A percentile compares a stretch with the other conserved stretches of the same genome.
Evolutionary conservation across 768 basidiomycete genomes (phyloP).

Genomic region (Agaricus sinodeliciosus): DNA sequence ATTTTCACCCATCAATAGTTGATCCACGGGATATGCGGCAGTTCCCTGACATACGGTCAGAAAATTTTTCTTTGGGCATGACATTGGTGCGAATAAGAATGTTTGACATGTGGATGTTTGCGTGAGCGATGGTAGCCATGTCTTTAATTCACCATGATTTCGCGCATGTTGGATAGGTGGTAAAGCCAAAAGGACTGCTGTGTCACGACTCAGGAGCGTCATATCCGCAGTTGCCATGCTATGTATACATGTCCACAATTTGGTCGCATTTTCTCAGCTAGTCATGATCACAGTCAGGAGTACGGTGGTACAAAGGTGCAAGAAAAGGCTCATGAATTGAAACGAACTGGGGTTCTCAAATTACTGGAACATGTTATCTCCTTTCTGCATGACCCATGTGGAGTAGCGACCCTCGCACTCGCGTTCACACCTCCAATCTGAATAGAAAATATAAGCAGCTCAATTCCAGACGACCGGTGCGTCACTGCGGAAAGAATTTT

Average conservation of each 20-base stretch:
- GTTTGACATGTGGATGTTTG: background rate
- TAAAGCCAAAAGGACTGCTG: too few relatives aligned
- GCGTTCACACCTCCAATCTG: background rate
- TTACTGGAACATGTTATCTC: background rate
- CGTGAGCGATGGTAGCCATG: background rate
- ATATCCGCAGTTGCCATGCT: background rate
- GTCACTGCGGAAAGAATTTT: too few relatives aligned
- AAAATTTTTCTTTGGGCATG: too few relatives aligned
- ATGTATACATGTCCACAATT: too few relatives aligned
- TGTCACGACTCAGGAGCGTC: background rate
- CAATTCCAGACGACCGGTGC: background rate
- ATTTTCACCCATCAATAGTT: background rate
- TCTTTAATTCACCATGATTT: background rate
- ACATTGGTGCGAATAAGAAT: background rate
- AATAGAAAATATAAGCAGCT: background rate
- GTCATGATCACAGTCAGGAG: too few relatives aligned
- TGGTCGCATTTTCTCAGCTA: too few relatives aligned
- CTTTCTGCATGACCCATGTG: background rate
- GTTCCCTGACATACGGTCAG: background rate
- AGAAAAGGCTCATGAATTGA: background rate
- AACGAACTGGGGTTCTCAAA: background rate
- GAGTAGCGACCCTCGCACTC: background rate
- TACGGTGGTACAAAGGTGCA: too few relatives aligned
- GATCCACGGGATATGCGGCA: slow-evolving; percentile 6
- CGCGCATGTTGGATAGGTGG: background rate